These are phyloP conservation scores for Hyparrhenia diplandra DNA, from an alignment of 176 grass and related monocot species.

Conservation along the genomic window DNA sequence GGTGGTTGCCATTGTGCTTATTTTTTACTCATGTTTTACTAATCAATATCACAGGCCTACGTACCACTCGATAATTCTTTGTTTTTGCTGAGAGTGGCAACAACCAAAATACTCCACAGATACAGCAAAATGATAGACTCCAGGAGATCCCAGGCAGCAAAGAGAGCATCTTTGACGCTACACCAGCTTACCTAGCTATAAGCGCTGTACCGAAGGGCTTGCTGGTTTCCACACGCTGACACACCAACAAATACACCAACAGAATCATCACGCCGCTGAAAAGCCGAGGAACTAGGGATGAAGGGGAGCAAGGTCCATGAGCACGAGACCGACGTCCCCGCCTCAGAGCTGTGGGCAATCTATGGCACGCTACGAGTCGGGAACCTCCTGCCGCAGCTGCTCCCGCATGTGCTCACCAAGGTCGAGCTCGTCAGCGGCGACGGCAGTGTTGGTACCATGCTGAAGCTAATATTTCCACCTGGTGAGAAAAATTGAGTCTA, in stretches of 20 bases:
- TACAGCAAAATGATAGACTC: neutral
- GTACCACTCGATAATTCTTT: too few species aligned
- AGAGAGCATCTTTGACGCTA: neutral
- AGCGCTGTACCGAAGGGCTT: too few species aligned
- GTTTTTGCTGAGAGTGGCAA: too few species aligned
- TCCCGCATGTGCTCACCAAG: neutral
- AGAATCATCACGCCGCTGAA: too few species aligned
- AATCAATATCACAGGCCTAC: too few species aligned
- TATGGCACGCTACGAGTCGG: neutral
- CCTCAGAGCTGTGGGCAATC: conserved; percentile 19
- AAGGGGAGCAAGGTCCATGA: conserved; percentile 38
- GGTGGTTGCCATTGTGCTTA: too few species aligned
- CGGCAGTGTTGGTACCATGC: conserved; percentile 19
- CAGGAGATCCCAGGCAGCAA: too few species aligned
- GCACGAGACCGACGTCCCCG: neutral
- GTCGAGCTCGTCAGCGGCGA: conserved; percentile 11
- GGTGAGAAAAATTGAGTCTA: conserved; percentile 10
- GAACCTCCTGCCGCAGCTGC: neutral
- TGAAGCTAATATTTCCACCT: conserved; percentile 37
- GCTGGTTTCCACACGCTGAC: too few species aligned
- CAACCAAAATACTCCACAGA: too few species aligned
- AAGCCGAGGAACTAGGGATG: neutral
- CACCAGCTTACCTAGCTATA: neutral
- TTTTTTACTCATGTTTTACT: too few species aligned
- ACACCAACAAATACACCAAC: neutral